Conservation (phyloP, 192 early-diverging fungal genomes). For the Lobulomyces angularis region DNA sequence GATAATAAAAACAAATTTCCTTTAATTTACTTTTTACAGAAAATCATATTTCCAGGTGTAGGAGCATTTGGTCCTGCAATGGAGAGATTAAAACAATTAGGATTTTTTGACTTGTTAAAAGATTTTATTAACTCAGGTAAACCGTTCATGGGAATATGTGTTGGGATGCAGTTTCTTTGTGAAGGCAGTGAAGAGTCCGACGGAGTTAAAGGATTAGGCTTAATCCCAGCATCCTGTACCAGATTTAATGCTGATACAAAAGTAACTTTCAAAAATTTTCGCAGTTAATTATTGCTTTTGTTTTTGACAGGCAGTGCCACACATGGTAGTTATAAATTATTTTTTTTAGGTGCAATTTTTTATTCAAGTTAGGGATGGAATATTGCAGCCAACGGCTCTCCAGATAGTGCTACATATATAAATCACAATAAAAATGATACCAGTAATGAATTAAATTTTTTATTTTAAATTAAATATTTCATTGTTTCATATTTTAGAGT, state of each 20-base stretch:
- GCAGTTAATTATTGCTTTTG: too few species aligned
- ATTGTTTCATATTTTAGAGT: conserved; percentile 17
- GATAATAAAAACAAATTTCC: neutral
- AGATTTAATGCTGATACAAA: too few species aligned
- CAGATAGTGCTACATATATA: conserved; percentile 1
- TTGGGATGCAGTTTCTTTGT: conserved; percentile 93
- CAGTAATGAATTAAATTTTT: conserved; percentile 3
- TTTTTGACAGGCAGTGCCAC: conserved; percentile 93
- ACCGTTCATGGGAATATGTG: conserved; percentile 97
- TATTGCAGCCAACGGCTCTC: neutral
- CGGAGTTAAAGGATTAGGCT: conserved; percentile 62
- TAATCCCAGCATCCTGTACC: conserved; percentile 57
- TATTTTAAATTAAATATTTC: conserved; percentile 4
- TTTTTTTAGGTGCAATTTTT: conserved; percentile 14
- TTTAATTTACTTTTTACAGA: conserved; percentile 35
- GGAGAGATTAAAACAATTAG: conserved; percentile 55
- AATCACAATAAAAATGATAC: conserved; percentile 18
- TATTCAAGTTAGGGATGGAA: neutral
- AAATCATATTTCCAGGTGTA: conserved; percentile 97
- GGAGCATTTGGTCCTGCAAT: conserved; percentile 93
- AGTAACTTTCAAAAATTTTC: too few species aligned
- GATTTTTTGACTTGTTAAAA: conserved; percentile 69
- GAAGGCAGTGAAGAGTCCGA: conserved; percentile 82
- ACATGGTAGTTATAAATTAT: conserved; percentile 96
- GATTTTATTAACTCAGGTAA: conserved; percentile 71